phyloP scores from a whole-genome alignment of 805 yeast species.

The Wickerhamomyces bisporus region DNA sequence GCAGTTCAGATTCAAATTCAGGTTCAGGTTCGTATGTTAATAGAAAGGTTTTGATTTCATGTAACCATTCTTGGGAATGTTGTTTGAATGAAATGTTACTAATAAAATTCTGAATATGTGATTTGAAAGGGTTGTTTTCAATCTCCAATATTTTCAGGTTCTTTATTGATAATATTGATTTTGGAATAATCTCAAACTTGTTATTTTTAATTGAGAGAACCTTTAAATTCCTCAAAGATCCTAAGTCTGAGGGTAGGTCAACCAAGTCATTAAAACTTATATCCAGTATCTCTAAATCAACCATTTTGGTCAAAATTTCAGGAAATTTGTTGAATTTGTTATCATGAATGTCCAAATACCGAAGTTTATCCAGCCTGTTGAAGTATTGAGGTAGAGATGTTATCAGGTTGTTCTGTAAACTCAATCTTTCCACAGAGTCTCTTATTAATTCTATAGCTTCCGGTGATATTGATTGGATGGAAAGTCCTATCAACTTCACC shows the following conservation, averaged over 20 bases:
- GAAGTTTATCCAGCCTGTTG: conserved; percentile 37
- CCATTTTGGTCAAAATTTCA: conserved; percentile 29
- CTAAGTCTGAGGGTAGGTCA: conserved; percentile 41
- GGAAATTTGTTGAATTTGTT: conserved; percentile 57
- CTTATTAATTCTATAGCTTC: conserved; percentile 32
- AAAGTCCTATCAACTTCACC: conserved; percentile 35
- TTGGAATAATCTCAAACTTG: conserved; percentile 48
- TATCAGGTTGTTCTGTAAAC: conserved; percentile 48
- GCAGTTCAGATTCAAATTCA: conserved; percentile 1
- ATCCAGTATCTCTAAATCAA: conserved; percentile 58
- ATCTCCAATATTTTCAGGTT: conserved; percentile 55
- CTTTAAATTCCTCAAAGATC: conserved; percentile 39
- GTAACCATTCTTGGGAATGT: conserved; percentile 40
- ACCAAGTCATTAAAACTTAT: conserved; percentile 50
- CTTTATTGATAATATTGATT: conserved; percentile 44
- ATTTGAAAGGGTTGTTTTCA: conserved; percentile 54
- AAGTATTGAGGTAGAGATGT: conserved; percentile 43
- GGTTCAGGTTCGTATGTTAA: conserved; percentile 4
- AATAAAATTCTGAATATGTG: conserved; percentile 41
- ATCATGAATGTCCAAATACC: conserved; percentile 61
- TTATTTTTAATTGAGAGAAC: conserved; percentile 62
- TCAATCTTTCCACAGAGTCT: conserved; percentile 42
- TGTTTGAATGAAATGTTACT: conserved; percentile 28
- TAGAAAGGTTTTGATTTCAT: conserved; percentile 13
- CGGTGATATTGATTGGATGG: conserved; percentile 33